phyloP scores from a whole-genome alignment of 495 filamentous ascomycete species.

The Penicillium alfredii region DNA sequence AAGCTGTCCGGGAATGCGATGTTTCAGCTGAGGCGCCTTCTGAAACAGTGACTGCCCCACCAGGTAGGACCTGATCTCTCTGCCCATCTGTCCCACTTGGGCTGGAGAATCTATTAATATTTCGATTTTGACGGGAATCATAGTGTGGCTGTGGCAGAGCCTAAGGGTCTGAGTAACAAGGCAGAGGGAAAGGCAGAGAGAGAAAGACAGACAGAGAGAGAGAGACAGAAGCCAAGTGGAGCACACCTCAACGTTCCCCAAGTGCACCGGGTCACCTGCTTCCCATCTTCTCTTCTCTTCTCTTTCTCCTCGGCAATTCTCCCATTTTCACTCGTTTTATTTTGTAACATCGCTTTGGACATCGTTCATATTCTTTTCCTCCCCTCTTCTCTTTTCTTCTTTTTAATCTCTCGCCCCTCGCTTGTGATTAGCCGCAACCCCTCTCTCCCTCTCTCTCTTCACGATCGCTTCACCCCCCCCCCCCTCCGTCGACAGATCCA shows the following conservation, averaged over 20 bases:
- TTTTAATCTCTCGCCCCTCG: too few relatives aligned
- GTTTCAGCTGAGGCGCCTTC: slow-evolving; percentile 29
- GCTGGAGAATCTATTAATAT: slow-evolving; percentile 32
- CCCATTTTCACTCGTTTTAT: slow-evolving; percentile 4
- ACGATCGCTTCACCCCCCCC: slow-evolving; percentile 7
- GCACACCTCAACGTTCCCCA: too few relatives aligned
- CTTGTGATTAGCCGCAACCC: neutral
- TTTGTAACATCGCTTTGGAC: too few relatives aligned
- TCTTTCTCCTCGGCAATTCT: slow-evolving; percentile 1
- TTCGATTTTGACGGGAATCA: slow-evolving; percentile 4
- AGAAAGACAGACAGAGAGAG: too few relatives aligned
- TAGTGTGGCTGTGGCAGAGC: too few relatives aligned
- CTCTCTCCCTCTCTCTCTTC: slow-evolving; percentile 4
- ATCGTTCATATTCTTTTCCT: slow-evolving; percentile 4
- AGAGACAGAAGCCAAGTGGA: slow-evolving; percentile 6
- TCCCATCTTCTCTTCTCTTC: slow-evolving; percentile 4
- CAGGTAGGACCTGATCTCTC: slow-evolving; percentile 20
- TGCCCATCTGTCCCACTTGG: slow-evolving; percentile 13
- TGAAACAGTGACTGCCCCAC: slow-evolving; percentile 27
- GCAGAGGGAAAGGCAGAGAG: too few relatives aligned
- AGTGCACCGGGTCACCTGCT: slow-evolving; percentile 28
- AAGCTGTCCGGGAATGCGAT: too few relatives aligned
- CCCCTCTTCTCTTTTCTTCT: too few relatives aligned
- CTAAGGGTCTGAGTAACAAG: too few relatives aligned
- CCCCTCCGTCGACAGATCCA: slow-evolving; percentile 16